A percentile compares a stretch with the other conserved stretches of the same genome.
These are phyloP conservation scores for Cystobasidium ongulense DNA, from an alignment of 768 basidiomycete genomes.

Conservation along the genomic window DNA sequence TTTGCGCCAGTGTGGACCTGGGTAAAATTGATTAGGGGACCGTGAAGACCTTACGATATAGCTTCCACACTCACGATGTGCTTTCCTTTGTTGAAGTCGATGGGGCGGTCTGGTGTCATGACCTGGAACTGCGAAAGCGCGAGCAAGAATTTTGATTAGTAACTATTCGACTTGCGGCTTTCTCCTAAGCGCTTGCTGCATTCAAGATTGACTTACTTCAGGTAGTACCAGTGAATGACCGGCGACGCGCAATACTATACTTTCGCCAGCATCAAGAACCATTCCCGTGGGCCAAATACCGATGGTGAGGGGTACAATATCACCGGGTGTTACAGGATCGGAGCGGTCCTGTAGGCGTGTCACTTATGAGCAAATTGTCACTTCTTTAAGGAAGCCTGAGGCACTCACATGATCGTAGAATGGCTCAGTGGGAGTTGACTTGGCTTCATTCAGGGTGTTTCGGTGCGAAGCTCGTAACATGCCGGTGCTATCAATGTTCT, in stretches of 20 bases:
- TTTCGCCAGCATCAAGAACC: conserved; percentile 33
- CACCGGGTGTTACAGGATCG: conserved; percentile 30
- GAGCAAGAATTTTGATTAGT: not conserved
- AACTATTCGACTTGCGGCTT: too few relatives aligned
- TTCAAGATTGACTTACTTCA: too few relatives aligned
- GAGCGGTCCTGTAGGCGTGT: conserved; percentile 20
- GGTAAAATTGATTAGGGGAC: not conserved
- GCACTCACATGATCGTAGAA: conserved; percentile 10
- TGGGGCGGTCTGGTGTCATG: not conserved
- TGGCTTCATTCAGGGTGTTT: conserved; percentile 24
- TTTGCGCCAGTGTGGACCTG: conserved; percentile 13
- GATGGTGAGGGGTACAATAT: conserved; percentile 34
- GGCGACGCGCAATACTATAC: conserved; percentile 27
- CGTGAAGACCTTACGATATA: not conserved
- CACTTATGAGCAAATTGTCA: conserved; percentile 21
- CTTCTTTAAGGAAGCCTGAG: too few relatives aligned
- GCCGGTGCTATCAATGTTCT: not conserved
- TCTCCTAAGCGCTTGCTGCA: too few relatives aligned
- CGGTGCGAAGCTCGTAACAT: conserved; percentile 37
- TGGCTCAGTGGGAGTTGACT: conserved; percentile 5
- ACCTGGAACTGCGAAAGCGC: conserved; percentile 5
- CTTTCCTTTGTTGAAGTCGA: conserved; percentile 14
- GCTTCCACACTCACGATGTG: not conserved
- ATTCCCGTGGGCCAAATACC: conserved; percentile 37
- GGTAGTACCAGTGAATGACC: conserved; percentile 23